Base-by-base conservation (phyloP, 768 basidiomycete species). In the Chiua virens region DNA sequence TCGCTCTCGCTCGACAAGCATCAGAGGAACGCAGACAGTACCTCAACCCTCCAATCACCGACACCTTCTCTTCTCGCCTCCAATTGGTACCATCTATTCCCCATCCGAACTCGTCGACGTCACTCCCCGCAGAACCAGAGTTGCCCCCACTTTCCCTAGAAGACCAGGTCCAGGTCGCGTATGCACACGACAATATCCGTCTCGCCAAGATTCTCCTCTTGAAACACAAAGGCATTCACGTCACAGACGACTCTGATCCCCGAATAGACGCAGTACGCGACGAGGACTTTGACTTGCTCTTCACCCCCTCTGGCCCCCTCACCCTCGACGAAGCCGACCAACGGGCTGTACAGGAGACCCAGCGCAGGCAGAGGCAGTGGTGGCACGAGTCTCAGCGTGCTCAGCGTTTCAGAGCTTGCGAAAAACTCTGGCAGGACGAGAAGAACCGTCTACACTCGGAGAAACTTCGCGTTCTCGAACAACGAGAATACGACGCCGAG, bases 101-200 rank as follows among this genome's bases (percentile, higher is more conserved):
- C 9, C 34, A 17, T 34, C 34, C 34, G 34, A 30, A 14, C 13
- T 15, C 14, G 15, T 34, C 34, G 34, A 34, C 14, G 30, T 30
- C 30, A 30, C 30, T 11, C 13, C 10, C 30, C 14, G 34, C 34
- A 3, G 34, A 34, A 1, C 14, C 34, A 17, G 34, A 34, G 10
- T 30, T 3, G 2, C 30, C 30, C 11, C 30, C 30, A 34, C 78
- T 4, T 69, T 67, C 81, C 0, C 76, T 86, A 53, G 76, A 79
- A 44, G 85, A 86, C 73, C 81, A 81, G 65, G 75, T 86, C 34
- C 83, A 86, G 60, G 72, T 78, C 58, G 86, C 86, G 8, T 86
- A 86, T 59, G 82, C 84, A 0, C 72, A 76, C 55, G 85, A 87
- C 64, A 73, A 87, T 71, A 79, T 87, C 50, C 83, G 80, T 52